Percentiles rank a stretch among this genome's conserved stretches.
Evolutionary conservation across 371 early-diverging fungal species (phyloP).

Genomic region (Mortierella sp.): DNA sequence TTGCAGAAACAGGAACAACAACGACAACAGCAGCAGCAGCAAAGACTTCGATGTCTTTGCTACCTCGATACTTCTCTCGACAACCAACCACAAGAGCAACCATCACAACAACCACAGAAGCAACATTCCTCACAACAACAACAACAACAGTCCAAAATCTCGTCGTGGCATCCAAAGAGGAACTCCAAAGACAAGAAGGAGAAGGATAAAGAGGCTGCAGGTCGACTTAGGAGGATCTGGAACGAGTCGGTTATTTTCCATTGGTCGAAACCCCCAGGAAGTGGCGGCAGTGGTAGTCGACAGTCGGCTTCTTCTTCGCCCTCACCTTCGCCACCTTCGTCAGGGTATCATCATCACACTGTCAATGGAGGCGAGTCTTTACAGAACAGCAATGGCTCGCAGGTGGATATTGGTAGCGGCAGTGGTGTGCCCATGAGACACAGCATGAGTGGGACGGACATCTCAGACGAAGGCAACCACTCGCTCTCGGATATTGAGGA

Average conservation of each 20-base stretch:
- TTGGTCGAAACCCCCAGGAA: conserved; percentile 32
- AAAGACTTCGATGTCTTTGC: conserved; percentile 35
- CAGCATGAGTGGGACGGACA: conserved; percentile 42
- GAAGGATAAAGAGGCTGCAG: conserved; percentile 7
- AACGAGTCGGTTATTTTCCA: conserved; percentile 50
- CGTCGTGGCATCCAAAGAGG: conserved; percentile 43
- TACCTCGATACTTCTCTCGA: conserved; percentile 36
- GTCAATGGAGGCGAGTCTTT: background rate
- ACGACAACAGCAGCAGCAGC: conserved; percentile 18
- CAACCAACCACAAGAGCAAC: conserved; percentile 2
- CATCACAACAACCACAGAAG: conserved; percentile 7
- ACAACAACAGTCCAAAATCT: conserved; percentile 6
- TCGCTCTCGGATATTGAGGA: conserved; percentile 41
- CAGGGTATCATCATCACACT: background rate
- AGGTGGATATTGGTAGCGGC: background rate
- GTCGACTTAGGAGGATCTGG: conserved; percentile 49
- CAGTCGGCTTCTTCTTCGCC: background rate
- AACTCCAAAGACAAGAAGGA: conserved; percentile 27
- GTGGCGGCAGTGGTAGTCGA: background rate
- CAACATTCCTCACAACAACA: conserved; percentile 13
- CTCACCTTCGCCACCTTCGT: background rate
- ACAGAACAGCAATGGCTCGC: background rate
- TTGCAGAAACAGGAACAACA: conserved; percentile 26
- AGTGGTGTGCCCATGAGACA: conserved; percentile 19
- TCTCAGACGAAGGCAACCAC: conserved; percentile 53